Evolutionary conservation across 305 asterid species (phyloP), one percentile per base, ranked within the genome.

Genomic region (Salvia sclarea): DNA sequence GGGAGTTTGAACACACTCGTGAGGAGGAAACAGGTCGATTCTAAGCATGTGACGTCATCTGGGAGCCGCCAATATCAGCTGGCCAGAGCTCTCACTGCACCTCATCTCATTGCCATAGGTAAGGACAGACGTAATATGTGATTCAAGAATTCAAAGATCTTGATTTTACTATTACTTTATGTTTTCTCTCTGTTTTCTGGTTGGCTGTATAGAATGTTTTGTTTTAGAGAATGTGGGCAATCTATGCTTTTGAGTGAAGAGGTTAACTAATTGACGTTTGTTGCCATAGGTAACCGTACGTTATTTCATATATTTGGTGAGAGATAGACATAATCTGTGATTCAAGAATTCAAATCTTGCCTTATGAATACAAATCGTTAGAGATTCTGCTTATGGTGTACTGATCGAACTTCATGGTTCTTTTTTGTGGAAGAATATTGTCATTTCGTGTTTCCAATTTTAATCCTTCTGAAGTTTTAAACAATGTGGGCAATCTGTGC

Each of bases 21-120:
- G 64, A 88, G 98, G 84, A 88, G 98, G 77, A 93, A 93, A 64
- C 95, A 81, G 83, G 97, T 90, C 59, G 98, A 93, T 84, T 87
- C 88, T 64, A 78, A 76, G 66, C 83, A 80, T 69, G 71, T 87
- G 1, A 75, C 83, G 30, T 66, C 87, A 57, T 66, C 87, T 69
- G 79, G 73, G 25, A 52, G 52, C 66, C 78, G 75, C 60, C 83
- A 81, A 48, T 69, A 68, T 71, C 87, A 87, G 80, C 74, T 93
- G 79, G 92, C 95, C 53, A 90, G 84, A 73, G 91, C 96, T 66
- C 80, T 93, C 75, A 82, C 90, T 33, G 82, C 89, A n/a, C 94
- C 96, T 78, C 95, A 93, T 81, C 97, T 93, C 74, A 76, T 90
- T 74, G 88, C 96, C 35, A 86, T 93, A 61, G 98, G 98, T 88